A percentile compares a stretch with the other conserved stretches of the same genome.
These are phyloP conservation scores for Poronia punctata DNA, from an alignment of 495 filamentous ascomycete genomes.

Conservation along the genomic window DNA sequence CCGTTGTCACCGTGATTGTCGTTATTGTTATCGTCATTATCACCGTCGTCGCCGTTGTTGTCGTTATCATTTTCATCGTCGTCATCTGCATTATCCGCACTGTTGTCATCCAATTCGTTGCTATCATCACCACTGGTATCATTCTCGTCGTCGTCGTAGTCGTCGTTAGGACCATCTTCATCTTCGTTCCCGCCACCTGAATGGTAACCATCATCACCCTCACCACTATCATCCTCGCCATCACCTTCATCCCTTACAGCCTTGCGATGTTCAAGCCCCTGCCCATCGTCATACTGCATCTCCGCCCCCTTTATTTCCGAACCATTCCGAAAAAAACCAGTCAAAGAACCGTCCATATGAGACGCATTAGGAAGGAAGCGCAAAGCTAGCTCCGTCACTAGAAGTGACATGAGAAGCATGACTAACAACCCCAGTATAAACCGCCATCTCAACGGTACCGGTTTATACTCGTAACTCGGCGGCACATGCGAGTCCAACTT, in stretches of 20 bases:
- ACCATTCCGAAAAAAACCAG: slow-evolving; percentile 3
- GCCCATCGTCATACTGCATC: background rate
- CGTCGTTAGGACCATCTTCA: too few relatives aligned
- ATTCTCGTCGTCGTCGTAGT: too few relatives aligned
- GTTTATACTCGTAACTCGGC: slow-evolving; percentile 15
- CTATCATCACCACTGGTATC: too few relatives aligned
- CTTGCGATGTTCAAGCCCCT: too few relatives aligned
- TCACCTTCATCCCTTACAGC: too few relatives aligned
- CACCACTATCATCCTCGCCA: too few relatives aligned
- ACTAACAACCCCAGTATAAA: slow-evolving; percentile 11
- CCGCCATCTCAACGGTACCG: slow-evolving; percentile 8
- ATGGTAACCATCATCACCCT: too few relatives aligned
- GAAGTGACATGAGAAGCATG: slow-evolving; percentile 9
- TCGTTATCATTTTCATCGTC: background rate
- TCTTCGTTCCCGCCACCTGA: too few relatives aligned
- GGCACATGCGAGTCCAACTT: slow-evolving; percentile 1
- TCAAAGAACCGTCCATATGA: slow-evolving; percentile 1
- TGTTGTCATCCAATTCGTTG: too few relatives aligned
- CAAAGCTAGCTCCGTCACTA: slow-evolving; percentile 15
- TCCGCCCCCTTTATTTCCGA: slow-evolving; percentile 10
- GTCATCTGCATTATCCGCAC: background rate
- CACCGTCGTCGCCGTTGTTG: background rate
- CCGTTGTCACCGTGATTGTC: background rate
- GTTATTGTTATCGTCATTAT: background rate
- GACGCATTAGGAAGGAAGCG: slow-evolving; percentile 16